phyloP scores from a whole-genome alignment of 495 filamentous ascomycete genomes.

The Extremus antarcticus region DNA sequence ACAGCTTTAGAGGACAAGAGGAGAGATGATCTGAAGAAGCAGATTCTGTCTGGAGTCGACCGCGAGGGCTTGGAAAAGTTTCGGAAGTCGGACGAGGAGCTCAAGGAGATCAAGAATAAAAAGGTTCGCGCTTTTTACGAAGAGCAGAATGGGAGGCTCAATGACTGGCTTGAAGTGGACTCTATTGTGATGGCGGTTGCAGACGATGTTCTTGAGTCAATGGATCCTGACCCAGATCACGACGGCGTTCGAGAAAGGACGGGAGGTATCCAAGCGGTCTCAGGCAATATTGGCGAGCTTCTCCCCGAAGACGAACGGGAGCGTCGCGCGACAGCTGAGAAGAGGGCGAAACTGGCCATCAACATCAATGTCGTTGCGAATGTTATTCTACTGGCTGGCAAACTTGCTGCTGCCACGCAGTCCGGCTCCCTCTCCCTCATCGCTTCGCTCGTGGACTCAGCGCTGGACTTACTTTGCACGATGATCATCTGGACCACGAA shows the following conservation, averaged over 20 bases:
- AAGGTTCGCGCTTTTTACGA: conserved; percentile 39
- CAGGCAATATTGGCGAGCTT: conserved; percentile 34
- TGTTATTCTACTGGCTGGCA: conserved; percentile 35
- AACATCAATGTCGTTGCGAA: conserved; percentile 42
- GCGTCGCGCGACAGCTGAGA: conserved; percentile 29
- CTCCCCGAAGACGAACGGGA: conserved; percentile 40
- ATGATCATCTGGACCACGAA: conserved; percentile 40
- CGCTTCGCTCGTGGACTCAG: conserved; percentile 38
- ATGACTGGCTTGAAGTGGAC: conserved; percentile 45
- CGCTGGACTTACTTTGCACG: conserved; percentile 40
- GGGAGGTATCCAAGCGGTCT: conserved; percentile 30
- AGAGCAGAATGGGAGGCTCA: conserved; percentile 38
- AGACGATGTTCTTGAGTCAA: conserved; percentile 42
- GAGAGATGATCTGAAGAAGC: conserved; percentile 32
- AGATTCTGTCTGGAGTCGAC: conserved; percentile 36
- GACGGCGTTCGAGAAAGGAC: conserved; percentile 37
- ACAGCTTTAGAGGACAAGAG: conserved; percentile 16
- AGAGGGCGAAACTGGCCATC: conserved; percentile 41
- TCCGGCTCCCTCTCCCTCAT: conserved; percentile 39
- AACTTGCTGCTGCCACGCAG: conserved; percentile 30
- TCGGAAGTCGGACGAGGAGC: conserved; percentile 36
- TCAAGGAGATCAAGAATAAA: conserved; percentile 38
- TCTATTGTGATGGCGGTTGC: conserved; percentile 38
- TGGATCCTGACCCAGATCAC: conserved; percentile 42
- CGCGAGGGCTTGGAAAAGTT: conserved; percentile 31